These are phyloP conservation scores for Cylindrotheca closterium DNA, from an alignment of 108 stramenopile species.

Conservation along the genomic window DNA sequence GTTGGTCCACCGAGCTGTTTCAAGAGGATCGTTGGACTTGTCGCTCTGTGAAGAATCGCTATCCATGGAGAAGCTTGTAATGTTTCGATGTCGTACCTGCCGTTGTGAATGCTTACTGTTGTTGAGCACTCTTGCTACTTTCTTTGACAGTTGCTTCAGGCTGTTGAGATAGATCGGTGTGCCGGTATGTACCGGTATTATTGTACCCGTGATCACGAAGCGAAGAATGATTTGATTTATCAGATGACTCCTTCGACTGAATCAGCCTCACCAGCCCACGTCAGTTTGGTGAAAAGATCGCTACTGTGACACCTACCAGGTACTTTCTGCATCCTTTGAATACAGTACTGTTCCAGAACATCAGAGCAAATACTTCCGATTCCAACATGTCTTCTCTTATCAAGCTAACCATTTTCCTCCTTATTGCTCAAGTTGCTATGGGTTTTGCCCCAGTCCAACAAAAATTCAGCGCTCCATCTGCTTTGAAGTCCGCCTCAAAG, in stretches of 20 bases:
- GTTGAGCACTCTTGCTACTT: neutral
- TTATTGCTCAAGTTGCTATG: neutral
- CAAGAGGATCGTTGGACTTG: constrained; percentile 14
- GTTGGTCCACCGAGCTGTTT: constrained; percentile 61
- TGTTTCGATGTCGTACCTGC: neutral
- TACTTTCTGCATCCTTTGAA: no score
- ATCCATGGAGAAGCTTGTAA: neutral
- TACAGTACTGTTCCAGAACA: no score
- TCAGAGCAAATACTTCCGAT: no score
- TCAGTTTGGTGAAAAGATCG: no score
- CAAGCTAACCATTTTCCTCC: neutral
- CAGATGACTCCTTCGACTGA: no score
- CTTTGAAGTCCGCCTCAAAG: neutral
- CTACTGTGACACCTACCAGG: no score
- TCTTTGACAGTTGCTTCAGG: constrained; percentile 1
- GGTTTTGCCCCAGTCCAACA: neutral
- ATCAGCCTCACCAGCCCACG: no score
- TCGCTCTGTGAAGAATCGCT: neutral
- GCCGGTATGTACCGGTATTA: no score
- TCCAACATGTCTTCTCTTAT: neutral
- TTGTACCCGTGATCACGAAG: no score
- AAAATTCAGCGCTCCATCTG: neutral
- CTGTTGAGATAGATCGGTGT: no score
- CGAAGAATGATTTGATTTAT: no score
- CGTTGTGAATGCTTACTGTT: neutral